Evolutionary conservation across 2,329 filamentous ascomycete species (phyloP).

Genomic region (Alternaria sp.): DNA sequence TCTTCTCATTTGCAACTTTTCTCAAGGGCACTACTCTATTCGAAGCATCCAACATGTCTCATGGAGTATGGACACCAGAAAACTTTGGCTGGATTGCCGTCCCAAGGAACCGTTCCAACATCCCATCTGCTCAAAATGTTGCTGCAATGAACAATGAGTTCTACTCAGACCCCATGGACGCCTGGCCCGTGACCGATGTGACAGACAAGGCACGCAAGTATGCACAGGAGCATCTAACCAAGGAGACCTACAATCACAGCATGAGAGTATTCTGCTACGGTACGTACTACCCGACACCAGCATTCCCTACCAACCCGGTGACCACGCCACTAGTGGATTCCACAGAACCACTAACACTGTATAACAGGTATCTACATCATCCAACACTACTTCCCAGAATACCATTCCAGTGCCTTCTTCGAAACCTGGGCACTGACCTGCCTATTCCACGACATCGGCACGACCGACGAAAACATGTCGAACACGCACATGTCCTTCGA

Average conservation of each 20-base stretch:
- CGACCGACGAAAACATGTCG: not conserved
- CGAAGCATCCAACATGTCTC: not conserved
- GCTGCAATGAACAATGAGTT: fast-evolving
- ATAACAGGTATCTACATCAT: not conserved
- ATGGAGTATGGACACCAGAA: not conserved
- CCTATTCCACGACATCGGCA: conserved; percentile 7
- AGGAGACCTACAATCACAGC: conserved; percentile 1
- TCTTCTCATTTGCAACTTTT: not conserved
- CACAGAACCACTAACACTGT: not conserved
- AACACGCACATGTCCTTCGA: conserved; percentile 3
- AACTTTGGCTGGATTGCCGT: not conserved
- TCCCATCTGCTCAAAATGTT: not conserved
- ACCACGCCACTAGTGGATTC: no score
- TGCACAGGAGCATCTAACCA: not conserved
- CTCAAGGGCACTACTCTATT: not conserved
- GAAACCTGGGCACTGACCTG: conserved; percentile 6
- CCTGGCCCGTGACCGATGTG: not conserved
- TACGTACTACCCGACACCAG: not conserved
- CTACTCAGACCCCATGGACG: not conserved
- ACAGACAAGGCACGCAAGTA: not conserved
- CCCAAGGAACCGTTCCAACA: not conserved
- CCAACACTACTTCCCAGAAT: not conserved
- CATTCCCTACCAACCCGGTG: no score
- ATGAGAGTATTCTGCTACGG: conserved; percentile 5
- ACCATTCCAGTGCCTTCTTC: not conserved